phyloP scores from a whole-genome alignment of 345 rosid genomes.

The Populus alba region DNA sequence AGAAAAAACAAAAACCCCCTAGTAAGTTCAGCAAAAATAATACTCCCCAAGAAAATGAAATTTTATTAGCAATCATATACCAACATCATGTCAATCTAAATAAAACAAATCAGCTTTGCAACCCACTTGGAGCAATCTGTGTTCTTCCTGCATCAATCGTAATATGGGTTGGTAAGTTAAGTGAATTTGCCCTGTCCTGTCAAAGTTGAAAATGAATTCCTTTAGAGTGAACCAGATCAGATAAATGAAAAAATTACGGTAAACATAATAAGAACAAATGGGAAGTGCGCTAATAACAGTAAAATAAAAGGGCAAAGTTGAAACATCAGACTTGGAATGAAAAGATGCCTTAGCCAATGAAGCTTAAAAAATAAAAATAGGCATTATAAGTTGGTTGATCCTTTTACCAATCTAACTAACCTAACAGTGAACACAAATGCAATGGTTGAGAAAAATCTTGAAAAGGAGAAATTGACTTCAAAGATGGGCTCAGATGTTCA shows the following conservation, averaged over 20 bases:
- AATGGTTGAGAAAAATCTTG: neutral
- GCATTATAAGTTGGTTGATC: neutral
- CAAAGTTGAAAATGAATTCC: constrained; percentile 9
- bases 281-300: neutral
- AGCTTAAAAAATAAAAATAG: neutral
- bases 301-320: neutral
- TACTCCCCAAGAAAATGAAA: neutral
- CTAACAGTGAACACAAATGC: neutral
- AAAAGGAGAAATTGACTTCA: neutral
- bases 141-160: constrained; percentile 99
- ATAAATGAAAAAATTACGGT: neutral
- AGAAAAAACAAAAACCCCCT: neutral
- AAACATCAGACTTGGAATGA: neutral
- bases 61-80: neutral
- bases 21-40: neutral
- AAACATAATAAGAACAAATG: neutral
- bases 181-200: constrained; percentile 86
- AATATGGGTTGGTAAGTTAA: constrained; percentile 87
- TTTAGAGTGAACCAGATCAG: neutral
- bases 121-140: constrained; percentile 98
- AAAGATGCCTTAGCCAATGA: neutral
- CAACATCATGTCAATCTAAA: constrained; percentile 2
- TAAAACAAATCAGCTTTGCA: constrained; percentile 8
- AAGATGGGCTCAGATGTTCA: neutral
- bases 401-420: neutral